phyloP scores from a whole-genome alignment of 2,329 filamentous ascomycete species.

The Trichoderma sp. region DNA sequence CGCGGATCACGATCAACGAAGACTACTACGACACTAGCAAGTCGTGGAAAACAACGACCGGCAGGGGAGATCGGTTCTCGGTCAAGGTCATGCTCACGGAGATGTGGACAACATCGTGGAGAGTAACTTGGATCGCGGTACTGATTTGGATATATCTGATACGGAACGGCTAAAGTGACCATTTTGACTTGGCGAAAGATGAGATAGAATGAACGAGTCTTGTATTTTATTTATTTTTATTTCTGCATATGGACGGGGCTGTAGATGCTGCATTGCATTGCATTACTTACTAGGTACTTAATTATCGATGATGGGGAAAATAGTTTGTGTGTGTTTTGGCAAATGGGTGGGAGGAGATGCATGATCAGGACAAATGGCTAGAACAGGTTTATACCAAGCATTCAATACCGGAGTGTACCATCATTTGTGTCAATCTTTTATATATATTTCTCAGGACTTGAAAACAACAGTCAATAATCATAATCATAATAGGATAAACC shows the following conservation, averaged over 20 bases:
- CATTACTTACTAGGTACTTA: neutral
- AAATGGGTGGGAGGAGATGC: neutral
- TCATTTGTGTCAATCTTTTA: neutral
- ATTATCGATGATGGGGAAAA: neutral
- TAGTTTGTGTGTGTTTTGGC: neutral
- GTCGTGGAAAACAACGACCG: slow-evolving; percentile 32
- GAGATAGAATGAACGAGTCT: neutral
- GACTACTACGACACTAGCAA: slow-evolving; percentile 49
- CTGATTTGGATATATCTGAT: slow-evolving; percentile 68
- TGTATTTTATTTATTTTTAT: neutral
- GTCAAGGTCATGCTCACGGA: slow-evolving; percentile 57
- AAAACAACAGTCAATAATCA: neutral
- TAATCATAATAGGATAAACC: neutral
- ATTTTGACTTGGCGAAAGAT: neutral
- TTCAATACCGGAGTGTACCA: neutral
- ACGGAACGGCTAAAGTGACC: slow-evolving; percentile 53
- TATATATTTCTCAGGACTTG: neutral
- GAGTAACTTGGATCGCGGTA: slow-evolving; percentile 64
- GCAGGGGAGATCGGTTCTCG: slow-evolving; percentile 31
- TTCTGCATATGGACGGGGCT: slow-evolving; percentile 11
- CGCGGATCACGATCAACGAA: slow-evolving; percentile 56
- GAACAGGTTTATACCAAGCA: slow-evolving; percentile 15
- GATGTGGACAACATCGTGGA: slow-evolving; percentile 60
- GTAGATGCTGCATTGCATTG: neutral
- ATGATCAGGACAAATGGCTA: neutral